Conservation (phyloP, 192 early-diverging fungal species). For the Blastocladiella britannica region DNA sequence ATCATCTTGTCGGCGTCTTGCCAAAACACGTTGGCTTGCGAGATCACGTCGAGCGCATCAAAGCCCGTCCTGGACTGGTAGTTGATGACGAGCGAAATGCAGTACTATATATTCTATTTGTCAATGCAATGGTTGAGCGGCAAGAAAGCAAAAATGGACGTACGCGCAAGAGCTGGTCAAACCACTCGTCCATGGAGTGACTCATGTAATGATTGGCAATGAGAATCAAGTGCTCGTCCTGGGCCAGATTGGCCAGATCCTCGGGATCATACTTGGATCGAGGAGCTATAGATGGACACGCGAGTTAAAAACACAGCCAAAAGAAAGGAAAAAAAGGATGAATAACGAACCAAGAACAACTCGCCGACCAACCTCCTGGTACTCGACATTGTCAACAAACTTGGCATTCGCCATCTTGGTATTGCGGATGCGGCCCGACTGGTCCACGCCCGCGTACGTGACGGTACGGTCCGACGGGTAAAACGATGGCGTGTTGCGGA, state of each 20-base stretch:
- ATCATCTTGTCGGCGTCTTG: conserved; percentile 14
- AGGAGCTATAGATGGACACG: not conserved
- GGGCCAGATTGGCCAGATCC: not conserved
- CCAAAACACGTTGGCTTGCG: conserved; percentile 28
- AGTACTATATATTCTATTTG: conserved; percentile 21
- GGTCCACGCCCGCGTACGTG: not conserved
- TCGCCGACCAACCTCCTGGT: not conserved
- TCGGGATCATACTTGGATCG: not conserved
- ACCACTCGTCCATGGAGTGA: conserved; percentile 20
- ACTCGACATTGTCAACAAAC: not conserved
- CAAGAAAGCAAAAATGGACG: not conserved
- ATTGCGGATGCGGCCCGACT: not conserved
- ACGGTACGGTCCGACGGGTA: not conserved
- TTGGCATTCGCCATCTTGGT: not conserved
- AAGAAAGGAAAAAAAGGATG: too few species aligned
- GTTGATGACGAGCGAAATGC: conserved; percentile 15
- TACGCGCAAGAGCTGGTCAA: conserved; percentile 24
- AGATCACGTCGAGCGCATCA: conserved; percentile 16
- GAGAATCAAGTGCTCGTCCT: not conserved
- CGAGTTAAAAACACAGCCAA: not conserved
- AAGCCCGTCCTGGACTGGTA: conserved; percentile 23
- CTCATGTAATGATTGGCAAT: not conserved
- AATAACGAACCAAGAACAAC: not conserved
- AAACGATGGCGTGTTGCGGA: not conserved
- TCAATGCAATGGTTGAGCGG: too few species aligned